These are phyloP conservation scores for Alternaria brassicae DNA, from an alignment of 2,329 filamentous ascomycete genomes.

Conservation along the genomic window DNA sequence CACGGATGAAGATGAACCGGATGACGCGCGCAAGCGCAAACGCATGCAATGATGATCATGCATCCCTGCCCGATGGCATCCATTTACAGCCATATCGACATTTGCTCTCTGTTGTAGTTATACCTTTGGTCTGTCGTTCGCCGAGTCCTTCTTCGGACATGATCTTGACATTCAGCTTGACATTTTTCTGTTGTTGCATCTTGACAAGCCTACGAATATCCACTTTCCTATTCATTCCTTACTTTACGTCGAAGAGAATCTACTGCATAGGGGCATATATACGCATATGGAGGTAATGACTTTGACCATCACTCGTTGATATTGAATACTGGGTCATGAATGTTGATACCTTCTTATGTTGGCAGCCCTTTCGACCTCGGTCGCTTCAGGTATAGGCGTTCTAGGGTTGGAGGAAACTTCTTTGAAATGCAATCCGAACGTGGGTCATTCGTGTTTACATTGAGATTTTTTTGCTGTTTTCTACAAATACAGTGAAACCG, in stretches of 20 bases:
- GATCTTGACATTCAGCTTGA: background rate
- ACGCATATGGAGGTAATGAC: conserved; percentile 4
- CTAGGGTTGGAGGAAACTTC: background rate
- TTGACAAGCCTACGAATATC: background rate
- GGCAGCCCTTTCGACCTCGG: background rate
- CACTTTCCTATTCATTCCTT: background rate
- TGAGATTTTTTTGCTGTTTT: background rate
- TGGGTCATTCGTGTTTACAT: background rate
- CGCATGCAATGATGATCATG: conserved; percentile 38
- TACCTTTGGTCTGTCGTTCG: conserved; percentile 3
- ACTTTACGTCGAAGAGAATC: background rate
- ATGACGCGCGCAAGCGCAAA: conserved; percentile 69
- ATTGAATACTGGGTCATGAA: background rate
- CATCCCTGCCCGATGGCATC: background rate
- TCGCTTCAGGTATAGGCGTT: background rate
- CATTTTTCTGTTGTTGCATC: background rate
- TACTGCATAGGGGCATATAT: background rate
- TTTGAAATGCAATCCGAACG: background rate
- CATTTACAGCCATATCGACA: background rate
- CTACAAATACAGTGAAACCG: background rate
- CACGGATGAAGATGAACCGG: conserved; percentile 68
- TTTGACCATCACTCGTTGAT: background rate
- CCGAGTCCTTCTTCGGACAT: background rate
- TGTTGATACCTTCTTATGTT: background rate
- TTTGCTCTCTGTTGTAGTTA: conserved; percentile 28